These are phyloP conservation scores for Ziziphus jujuba DNA, from an alignment of 306 rosid genomes.

Conservation along the genomic window DNA sequence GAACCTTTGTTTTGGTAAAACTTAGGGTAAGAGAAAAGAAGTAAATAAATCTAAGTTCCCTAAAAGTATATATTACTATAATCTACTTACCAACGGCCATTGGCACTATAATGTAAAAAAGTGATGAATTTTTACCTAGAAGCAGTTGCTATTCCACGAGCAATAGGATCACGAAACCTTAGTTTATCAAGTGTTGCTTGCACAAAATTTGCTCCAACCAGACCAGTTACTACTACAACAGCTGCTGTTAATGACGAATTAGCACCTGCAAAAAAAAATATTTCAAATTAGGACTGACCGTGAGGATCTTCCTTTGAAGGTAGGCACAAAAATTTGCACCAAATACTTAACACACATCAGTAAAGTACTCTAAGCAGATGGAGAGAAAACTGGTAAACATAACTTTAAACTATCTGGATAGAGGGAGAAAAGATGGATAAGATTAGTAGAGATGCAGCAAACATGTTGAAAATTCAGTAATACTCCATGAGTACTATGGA, in stretches of 20 bases:
- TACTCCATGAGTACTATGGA: too few species aligned
- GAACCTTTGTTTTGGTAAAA: not conserved
- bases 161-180: conserved; percentile 81
- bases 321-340: too few species aligned
- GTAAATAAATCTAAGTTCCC: too few species aligned
- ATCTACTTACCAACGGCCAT: not conserved
- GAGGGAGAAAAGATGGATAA: too few species aligned
- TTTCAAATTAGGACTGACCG: not conserved
- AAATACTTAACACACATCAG: too few species aligned
- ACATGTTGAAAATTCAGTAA: too few species aligned
- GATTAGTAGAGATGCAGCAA: too few species aligned
- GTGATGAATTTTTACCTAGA: conserved; percentile 59
- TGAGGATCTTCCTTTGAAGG: too few species aligned
- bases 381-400: too few species aligned
- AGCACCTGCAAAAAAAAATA: conserved; percentile 52
- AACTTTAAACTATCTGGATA: too few species aligned
- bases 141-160: conserved; percentile 97
- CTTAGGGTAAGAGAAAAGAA: not conserved
- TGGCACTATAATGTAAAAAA: not conserved
- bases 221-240: conserved; percentile 88
- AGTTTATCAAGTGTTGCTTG: conserved; percentile 80
- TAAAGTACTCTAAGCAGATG: too few species aligned
- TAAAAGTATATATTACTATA: not conserved
- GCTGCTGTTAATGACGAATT: conserved; percentile 91
- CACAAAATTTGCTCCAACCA: conserved; percentile 94